Base-by-base conservation (phyloP, 331 rosid genomes). In the Cucumis variabilis region DNA sequence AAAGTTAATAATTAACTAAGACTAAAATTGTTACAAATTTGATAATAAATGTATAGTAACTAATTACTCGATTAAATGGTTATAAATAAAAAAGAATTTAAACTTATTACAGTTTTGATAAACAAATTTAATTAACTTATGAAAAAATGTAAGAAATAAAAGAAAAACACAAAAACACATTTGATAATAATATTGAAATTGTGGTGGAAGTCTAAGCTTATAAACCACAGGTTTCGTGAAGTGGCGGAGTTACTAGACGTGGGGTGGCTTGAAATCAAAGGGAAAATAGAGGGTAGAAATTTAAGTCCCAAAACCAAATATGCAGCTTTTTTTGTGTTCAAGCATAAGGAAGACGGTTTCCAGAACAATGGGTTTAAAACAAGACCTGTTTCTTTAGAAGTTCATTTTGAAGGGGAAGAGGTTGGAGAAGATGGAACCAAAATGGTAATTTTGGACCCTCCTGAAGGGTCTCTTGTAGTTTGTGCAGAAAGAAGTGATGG, bases 241-340 rank as follows among this genome's bases (percentile, higher is more conserved):
- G 87, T 84, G 53, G 86, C 89, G 24, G 27, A 53, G 58, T 89
- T 91, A 3, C 9, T 6, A 8, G 0, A 0, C 0, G 83, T 89
- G 25, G 83, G 87, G 51, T 87, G 88, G 92, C 84, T 91, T 82
- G 88, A 91, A 10, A 76, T 89, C 9, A 65, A 63, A 78, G 91
- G 74, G 33, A 69, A 13, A 13, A 33, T 91, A 37, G 88, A 63
- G 17, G 87, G 83, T 0, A 88, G 60, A 70, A 62, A 60, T 1
- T 58, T 90, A 70, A 90, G 87, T 9, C 88, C 89, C 0, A 20
- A 78, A 37, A 88, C 91, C 27, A n/a, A 13, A 2, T 91, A 87
- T 27, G 78, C 60, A 17, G 90, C 85, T 13, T 88, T 87, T 84
- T n/a, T 89, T 23, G 82, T 90, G 28, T 90, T 74, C 46, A 89